Conservation (phyloP, 192 early-diverging fungal genomes). For the Pilaira anomala region DNA sequence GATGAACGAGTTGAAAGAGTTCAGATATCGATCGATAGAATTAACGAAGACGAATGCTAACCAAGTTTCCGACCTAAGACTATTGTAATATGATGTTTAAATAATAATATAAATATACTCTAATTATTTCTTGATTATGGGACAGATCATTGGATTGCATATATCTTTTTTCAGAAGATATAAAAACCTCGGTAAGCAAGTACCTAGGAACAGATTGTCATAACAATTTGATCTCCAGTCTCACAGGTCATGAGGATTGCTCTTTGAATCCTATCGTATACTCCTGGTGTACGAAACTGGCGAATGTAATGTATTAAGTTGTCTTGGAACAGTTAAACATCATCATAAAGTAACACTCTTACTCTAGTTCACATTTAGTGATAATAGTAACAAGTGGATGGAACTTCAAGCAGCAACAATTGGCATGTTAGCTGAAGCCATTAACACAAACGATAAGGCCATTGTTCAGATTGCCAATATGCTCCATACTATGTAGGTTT, state of each 20-base stretch:
- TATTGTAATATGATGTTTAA: not conserved
- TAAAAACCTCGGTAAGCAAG: not conserved
- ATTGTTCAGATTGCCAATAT: conserved; percentile 9
- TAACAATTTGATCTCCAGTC: not conserved
- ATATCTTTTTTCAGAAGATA: conserved; percentile 9
- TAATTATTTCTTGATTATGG: not conserved
- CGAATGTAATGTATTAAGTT: conserved; percentile 6
- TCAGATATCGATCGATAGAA: not conserved
- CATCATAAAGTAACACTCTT: too few species aligned
- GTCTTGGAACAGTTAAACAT: too few species aligned
- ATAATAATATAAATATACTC: not conserved
- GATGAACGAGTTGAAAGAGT: not conserved
- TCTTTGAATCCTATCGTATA: not conserved
- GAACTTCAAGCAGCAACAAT: conserved; percentile 4
- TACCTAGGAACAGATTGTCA: not conserved
- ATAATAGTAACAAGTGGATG: conserved; percentile 12
- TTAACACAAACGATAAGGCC: not conserved
- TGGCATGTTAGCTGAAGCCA: conserved; percentile 6
- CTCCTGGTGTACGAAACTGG: not conserved
- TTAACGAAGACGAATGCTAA: not conserved
- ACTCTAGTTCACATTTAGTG: conserved; percentile 10
- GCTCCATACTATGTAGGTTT: conserved; percentile 8
- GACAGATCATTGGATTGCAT: conserved; percentile 9
- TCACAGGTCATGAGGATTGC: not conserved
- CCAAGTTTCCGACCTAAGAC: conserved; percentile 9